Base-by-base conservation (phyloP, 306 rosid genomes). In the Macrotyloma uniflorum region DNA sequence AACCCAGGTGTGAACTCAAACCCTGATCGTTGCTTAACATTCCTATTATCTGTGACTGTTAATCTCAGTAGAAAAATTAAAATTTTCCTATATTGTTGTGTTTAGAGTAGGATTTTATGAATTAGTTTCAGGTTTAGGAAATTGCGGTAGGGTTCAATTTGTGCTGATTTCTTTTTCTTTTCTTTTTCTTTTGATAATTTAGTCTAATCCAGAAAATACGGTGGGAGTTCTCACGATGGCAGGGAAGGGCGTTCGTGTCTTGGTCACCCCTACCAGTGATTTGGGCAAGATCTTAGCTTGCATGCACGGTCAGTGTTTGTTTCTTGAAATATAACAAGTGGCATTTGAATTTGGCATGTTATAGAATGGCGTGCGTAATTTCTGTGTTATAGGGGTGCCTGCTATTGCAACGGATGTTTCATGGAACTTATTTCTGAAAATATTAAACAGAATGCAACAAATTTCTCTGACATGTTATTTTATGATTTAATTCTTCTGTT, bases 141-240 rank as follows among this genome's bases (percentile, higher is more conserved):
- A 57, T 50, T 75, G 26, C 11, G 5, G 26, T 16, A 14, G 65
- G 77, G 64, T 68, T 69, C 26, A 26, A 53, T 23, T 6, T 47
- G 35, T 70, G 64, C 75, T 82, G 79, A 73, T 77, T 22, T 16
- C 30, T 67, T 84, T 83, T 3, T 20, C 54, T 20, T 77, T 22
- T 16, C 30, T 67, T 84, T 83, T 3, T 20, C 54, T 20, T 53
- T 53, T 53, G 26, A 11, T 53, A 20, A 22, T 85, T 24, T 75
- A 94, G 98, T 90, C 96, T 78, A 94, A 94, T 86, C 98, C 98
- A 19, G 96, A 94, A 86, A 94, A 92, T 70, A 92, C 97, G 8
- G 98, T 92, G 35, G 98, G 98, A 85, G 91, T 94, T 85, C 92
- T 94, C 76, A 94, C 94, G 18, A 94, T 94, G 98, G 98, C 97